Conservation (phyloP, 768 basidiomycete genomes). For the Pleurotus eryngii region DNA sequence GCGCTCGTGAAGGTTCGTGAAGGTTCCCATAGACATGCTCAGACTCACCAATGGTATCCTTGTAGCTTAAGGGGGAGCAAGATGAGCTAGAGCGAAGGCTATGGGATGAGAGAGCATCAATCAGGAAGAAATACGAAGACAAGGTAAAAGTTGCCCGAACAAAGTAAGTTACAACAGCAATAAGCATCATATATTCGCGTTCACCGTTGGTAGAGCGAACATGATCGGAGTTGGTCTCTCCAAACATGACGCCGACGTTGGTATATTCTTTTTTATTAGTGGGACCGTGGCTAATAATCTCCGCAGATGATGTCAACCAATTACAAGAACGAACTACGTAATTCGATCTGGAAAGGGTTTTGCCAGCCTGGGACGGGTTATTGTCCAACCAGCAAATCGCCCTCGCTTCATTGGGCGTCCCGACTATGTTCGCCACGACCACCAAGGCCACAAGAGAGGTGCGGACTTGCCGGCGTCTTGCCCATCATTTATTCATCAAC, state of each 20-base stretch:
- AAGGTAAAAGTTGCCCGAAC: constrained; percentile 66
- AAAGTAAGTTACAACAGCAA: constrained; percentile 44
- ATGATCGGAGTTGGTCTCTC: constrained; percentile 65
- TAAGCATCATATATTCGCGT: neutral
- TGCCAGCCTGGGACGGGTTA: constrained; percentile 79
- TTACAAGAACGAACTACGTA: constrained; percentile 60
- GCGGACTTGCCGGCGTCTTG: constrained; percentile 15
- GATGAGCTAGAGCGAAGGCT: constrained; percentile 62
- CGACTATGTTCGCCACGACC: constrained; percentile 64
- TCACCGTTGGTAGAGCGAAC: constrained; percentile 44
- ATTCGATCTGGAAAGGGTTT: constrained; percentile 67
- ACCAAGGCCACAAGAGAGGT: constrained; percentile 56
- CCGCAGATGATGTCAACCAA: constrained; percentile 61
- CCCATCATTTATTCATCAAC: neutral
- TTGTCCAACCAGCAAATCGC: constrained; percentile 64
- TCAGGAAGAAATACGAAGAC: constrained; percentile 65
- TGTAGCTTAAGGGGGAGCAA: constrained; percentile 71
- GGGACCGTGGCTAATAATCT: neutral
- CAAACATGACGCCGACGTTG: constrained; percentile 56
- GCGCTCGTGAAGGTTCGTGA: constrained; percentile 47
- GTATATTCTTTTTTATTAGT: constrained; percentile 17
- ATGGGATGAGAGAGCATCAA: constrained; percentile 62
- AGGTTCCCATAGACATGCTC: constrained; percentile 3
- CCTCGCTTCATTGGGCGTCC: constrained; percentile 59
- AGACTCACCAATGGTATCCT: neutral